A percentile compares a stretch with the other conserved stretches of the same genome.
Evolutionary conservation across 2,329 filamentous ascomycete species (phyloP).

Genomic region (Triangularia setosa): DNA sequence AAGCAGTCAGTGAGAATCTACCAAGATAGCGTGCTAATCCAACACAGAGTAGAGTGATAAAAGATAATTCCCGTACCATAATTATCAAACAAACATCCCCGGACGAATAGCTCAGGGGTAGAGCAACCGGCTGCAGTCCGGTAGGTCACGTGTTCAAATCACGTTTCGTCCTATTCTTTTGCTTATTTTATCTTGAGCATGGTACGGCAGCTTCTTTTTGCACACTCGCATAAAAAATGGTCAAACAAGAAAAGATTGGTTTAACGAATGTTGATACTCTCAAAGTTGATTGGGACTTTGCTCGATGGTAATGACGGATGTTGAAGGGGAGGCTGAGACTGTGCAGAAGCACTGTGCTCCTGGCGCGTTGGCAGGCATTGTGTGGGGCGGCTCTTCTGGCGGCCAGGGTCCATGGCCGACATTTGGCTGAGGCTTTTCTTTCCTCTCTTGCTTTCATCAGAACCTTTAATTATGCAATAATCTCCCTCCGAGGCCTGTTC

Average conservation of each 20-base stretch:
- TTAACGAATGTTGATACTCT: too few relatives aligned
- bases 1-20: too few relatives aligned
- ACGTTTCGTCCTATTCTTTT: constrained; percentile 7
- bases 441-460: not conserved
- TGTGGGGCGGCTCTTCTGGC: not conserved
- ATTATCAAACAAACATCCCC: not conserved
- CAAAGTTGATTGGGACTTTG: not conserved
- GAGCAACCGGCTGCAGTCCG: constrained; percentile 11
- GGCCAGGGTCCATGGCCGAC: not conserved
- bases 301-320: not conserved
- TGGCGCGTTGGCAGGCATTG: not conserved
- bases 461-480: not conserved
- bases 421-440: not conserved
- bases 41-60: too few relatives aligned
- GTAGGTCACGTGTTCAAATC: constrained; percentile 11
- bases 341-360: not conserved
- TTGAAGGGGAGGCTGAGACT: not conserved
- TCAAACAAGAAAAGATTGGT: too few relatives aligned
- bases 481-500: not conserved
- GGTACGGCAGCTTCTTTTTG: not conserved
- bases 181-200: not conserved
- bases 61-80: too few relatives aligned
- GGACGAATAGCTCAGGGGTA: constrained; percentile 10
- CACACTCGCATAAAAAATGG: too few relatives aligned
- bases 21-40: too few relatives aligned